phyloP scores from a whole-genome alignment of 2,329 filamentous ascomycete species.

The Botrytis sinoallii region DNA sequence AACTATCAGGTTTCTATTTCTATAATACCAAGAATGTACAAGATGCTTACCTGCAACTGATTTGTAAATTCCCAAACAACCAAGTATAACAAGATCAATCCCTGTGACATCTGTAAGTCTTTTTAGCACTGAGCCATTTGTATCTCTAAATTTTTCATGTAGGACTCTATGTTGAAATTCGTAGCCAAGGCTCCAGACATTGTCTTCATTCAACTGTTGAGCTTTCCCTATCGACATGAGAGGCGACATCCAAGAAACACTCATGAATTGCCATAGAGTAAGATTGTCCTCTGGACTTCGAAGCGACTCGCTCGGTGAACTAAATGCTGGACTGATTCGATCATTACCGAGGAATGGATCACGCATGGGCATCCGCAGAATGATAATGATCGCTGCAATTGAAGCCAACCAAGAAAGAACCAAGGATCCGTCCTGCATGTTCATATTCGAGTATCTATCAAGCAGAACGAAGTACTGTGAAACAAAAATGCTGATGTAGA shows the following conservation, averaged over 20 bases:
- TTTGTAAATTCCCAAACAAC: conserved; percentile 59
- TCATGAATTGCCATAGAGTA: conserved; percentile 79
- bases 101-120: conserved; percentile 74
- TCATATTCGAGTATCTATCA: conserved; percentile 34
- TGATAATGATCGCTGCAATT: conserved; percentile 47
- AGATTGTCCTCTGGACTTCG: conserved; percentile 78
- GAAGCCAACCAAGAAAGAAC: conserved; percentile 42
- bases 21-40: background rate
- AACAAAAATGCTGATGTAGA: conserved; percentile 28
- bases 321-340: conserved; percentile 58
- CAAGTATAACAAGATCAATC: conserved; percentile 64
- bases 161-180: conserved; percentile 79
- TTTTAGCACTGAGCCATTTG: conserved; percentile 68
- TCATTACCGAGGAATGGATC: conserved; percentile 52
- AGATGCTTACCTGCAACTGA: conserved; percentile 48
- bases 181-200: conserved; percentile 77
- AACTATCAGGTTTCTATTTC: background rate
- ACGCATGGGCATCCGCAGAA: conserved; percentile 68
- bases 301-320: conserved; percentile 54
- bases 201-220: conserved; percentile 68
- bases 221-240: conserved; percentile 63
- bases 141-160: conserved; percentile 69
- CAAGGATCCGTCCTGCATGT: conserved; percentile 20
- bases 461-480: conserved; percentile 32
- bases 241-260: conserved; percentile 77